Percentiles rank a stretch among this genome's conserved stretches.
These are phyloP conservation scores for Pulveroboletus ravenelii DNA, from an alignment of 768 basidiomycete genomes.

Conservation along the genomic window DNA sequence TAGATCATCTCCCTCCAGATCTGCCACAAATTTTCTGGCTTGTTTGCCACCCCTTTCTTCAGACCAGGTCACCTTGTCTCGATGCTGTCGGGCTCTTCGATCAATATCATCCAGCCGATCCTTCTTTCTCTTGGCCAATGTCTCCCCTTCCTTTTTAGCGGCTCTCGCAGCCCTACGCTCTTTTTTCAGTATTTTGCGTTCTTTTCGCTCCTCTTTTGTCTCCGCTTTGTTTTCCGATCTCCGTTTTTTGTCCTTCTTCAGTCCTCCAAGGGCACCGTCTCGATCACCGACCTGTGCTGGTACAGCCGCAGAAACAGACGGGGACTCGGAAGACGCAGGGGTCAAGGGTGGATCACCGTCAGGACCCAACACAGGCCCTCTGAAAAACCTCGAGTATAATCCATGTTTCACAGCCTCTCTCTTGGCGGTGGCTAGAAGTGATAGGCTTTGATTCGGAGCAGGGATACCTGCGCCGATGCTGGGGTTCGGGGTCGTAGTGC, in stretches of 20 bases:
- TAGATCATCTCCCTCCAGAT: conserved; percentile 3
- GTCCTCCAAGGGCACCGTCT: background rate
- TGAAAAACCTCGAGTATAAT: conserved; percentile 79
- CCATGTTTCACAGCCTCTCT: conserved; percentile 69
- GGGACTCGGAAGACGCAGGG: background rate
- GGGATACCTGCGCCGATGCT: background rate
- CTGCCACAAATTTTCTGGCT: conserved; percentile 5
- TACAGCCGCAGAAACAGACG: background rate
- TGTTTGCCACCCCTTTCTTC: conserved; percentile 5
- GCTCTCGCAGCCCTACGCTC: conserved; percentile 20
- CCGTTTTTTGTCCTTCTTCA: conserved; percentile 6
- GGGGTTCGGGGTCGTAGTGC: conserved; percentile 37
- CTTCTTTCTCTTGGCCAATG: background rate
- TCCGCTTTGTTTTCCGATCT: conserved; percentile 5
- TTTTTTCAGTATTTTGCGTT: conserved; percentile 22
- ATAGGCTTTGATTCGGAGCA: conserved; percentile 30
- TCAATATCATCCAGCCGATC: background rate
- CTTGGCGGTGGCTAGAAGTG: conserved; percentile 62
- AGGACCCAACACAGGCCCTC: conserved; percentile 64
- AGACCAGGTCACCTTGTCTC: background rate
- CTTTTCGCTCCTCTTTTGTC: conserved; percentile 17
- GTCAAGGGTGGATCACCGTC: conserved; percentile 20
- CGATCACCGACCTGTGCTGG: background rate
- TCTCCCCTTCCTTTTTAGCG: conserved; percentile 8
- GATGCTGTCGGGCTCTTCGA: conserved; percentile 1